These are phyloP conservation scores for Hymenoscyphus occultus DNA, from an alignment of 2,329 filamentous ascomycete genomes.

Conservation along the genomic window DNA sequence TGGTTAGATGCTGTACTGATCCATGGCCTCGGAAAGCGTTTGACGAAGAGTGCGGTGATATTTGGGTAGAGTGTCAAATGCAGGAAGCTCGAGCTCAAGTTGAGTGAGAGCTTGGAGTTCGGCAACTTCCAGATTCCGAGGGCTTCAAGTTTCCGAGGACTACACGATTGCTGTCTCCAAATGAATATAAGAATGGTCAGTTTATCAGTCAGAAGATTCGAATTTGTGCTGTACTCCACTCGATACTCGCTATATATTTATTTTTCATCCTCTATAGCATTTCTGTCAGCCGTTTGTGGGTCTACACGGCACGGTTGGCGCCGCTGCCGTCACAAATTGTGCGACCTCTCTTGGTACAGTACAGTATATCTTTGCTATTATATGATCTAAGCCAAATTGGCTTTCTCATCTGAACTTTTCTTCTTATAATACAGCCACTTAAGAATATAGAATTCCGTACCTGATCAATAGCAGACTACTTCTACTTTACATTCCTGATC, in stretches of 20 bases:
- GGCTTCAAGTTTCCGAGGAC: not conserved
- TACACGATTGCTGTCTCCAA: not conserved
- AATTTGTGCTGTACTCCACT: not conserved
- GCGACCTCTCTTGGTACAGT: no score
- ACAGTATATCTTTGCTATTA: not conserved
- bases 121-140: not conserved
- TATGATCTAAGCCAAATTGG: not conserved
- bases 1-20: constrained; percentile 16
- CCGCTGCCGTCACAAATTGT: no score
- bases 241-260: not conserved
- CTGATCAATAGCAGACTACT: no score
- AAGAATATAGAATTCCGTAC: not conserved
- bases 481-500: no score
- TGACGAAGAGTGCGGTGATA: constrained; percentile 10
- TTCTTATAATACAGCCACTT: not conserved
- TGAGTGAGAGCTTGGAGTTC: not conserved
- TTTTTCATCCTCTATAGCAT: not conserved
- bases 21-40: constrained; percentile 9
- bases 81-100: not conserved
- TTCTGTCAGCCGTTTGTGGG: no score
- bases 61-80: not conserved
- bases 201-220: not conserved
- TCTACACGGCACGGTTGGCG: no score
- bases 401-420: not conserved
- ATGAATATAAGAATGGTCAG: not conserved